Conservation (phyloP, 2,329 filamentous ascomycete species). For the Microsporum canis region DNA sequence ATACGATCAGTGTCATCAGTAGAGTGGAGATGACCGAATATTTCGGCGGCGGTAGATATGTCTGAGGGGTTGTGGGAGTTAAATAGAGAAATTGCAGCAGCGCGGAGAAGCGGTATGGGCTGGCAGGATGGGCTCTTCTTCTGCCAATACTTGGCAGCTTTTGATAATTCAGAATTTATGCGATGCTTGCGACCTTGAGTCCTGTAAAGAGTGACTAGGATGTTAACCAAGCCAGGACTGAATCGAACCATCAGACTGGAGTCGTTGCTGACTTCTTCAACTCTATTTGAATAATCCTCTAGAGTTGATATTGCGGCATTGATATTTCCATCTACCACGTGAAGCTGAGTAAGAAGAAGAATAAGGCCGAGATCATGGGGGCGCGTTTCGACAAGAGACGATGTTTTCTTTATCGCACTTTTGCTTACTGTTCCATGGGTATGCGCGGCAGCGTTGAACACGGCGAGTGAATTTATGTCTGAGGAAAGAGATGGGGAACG, state of each 20-base stretch:
- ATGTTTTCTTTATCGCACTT: conserved; percentile 56
- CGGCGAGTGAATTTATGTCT: conserved; percentile 46
- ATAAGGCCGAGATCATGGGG: conserved; percentile 71
- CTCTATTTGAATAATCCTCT: conserved; percentile 59
- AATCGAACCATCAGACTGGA: conserved; percentile 60
- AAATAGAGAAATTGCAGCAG: conserved; percentile 72
- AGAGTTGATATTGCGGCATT: conserved; percentile 64
- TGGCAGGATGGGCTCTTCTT: conserved; percentile 46
- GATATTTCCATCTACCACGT: conserved; percentile 59
- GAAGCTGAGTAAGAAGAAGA: conserved; percentile 70
- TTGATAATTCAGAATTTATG: conserved; percentile 61
- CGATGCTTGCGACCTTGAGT: conserved; percentile 61
- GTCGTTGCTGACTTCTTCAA: conserved; percentile 51
- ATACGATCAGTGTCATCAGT: conserved; percentile 55
- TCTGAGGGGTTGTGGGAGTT: conserved; percentile 61
- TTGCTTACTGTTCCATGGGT: conserved; percentile 53
- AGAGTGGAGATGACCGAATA: conserved; percentile 62
- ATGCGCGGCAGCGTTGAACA: conserved; percentile 63
- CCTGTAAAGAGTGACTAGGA: conserved; percentile 68
- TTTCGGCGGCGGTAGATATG: conserved; percentile 57
- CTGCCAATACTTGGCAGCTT: conserved; percentile 73
- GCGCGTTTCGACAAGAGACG: conserved; percentile 58
- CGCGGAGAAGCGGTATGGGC: conserved; percentile 58
- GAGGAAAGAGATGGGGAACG: conserved; percentile 40
- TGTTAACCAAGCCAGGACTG: conserved; percentile 71